Percentiles rank a stretch among this genome's conserved stretches.
phyloP scores from a whole-genome alignment of 2,329 filamentous ascomycete genomes.

The Beauveria sp. region DNA sequence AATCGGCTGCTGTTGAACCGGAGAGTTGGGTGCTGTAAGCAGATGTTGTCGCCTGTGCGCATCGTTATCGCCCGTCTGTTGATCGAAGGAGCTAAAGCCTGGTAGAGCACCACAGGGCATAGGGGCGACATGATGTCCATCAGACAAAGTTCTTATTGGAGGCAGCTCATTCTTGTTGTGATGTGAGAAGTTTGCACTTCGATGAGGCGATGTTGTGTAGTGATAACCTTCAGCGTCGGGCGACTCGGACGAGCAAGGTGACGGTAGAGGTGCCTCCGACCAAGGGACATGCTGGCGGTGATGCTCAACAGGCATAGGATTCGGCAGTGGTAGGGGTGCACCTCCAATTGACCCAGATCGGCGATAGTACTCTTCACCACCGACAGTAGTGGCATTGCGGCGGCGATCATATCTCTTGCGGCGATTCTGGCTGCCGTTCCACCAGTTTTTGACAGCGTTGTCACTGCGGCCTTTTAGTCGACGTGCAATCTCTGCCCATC shows the following conservation, averaged over 20 bases:
- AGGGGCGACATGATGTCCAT: background rate
- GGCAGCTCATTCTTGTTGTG: slow-evolving; percentile 36
- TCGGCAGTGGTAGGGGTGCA: slow-evolving; percentile 15
- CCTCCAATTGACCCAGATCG: background rate
- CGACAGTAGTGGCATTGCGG: slow-evolving; percentile 21
- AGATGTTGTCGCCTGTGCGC: slow-evolving; percentile 14
- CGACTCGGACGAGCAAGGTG: slow-evolving; percentile 32
- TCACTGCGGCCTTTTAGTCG: slow-evolving; percentile 78
- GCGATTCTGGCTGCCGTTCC: slow-evolving; percentile 88
- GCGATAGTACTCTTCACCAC: slow-evolving; percentile 9
- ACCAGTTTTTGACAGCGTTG: slow-evolving; percentile 97
- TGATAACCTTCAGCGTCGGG: slow-evolving; percentile 63
- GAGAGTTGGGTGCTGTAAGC: slow-evolving; percentile 22
- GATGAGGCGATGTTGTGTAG: slow-evolving; percentile 51
- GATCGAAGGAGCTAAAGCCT: slow-evolving; percentile 18
- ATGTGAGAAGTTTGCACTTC: slow-evolving; percentile 28
- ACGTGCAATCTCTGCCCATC: slow-evolving; percentile 89
- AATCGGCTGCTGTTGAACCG: slow-evolving; percentile 13
- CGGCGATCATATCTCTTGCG: slow-evolving; percentile 45
- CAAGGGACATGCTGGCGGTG: slow-evolving; percentile 18
- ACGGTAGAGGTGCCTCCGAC: slow-evolving; percentile 28
- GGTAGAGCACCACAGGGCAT: slow-evolving; percentile 18
- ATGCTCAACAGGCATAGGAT: slow-evolving; percentile 10
- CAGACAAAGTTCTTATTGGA: slow-evolving; percentile 18
- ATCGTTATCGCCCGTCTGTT: slow-evolving; percentile 5